Evolutionary conservation across 805 yeast species (phyloP), one percentile per base, ranked within the genome.

Genomic region (Torulaspora quercuum): DNA sequence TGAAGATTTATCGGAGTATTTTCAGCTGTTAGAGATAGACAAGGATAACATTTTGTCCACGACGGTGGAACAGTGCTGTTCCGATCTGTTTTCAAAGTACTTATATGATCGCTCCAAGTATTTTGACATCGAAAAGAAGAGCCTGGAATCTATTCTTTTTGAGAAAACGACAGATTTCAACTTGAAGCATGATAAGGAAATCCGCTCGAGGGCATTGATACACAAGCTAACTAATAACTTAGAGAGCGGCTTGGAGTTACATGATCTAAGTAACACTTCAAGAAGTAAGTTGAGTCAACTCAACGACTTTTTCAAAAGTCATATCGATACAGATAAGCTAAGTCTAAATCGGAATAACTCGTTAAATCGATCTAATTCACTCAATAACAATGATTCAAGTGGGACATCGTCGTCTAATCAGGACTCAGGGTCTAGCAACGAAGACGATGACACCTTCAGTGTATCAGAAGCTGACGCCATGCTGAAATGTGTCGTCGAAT

Each of bases 11-110:
- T 80, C 81, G 49, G 78, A 74, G 6, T 79, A 76, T 45, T 70
- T 85, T 37, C 59, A 55, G 19, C 56, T 73, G 9, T 76, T 73
- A 43, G 65, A 64, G 7, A 68, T 69, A 26, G 76, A 64, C 27
- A 53, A 52, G 29, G 63, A 65, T 23, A 70, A 65, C 28, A 21
- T 12, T 15, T 52, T 75, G 23, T 60, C 63, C 6, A 45, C 61
- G 5, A 72, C 80, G 3, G 63, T 90, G 23, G 95, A 89, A 46
- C 87, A 80, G 49, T 72, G 78, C 41, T 77, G 70, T 52, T 71
- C 74, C n/a, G 94, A 83, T 47, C 61, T 86, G 11, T 90, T 90
- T 57, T 69, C 76, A 12, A 80, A 81, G 31, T 83, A 78, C 53
- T 63, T 83, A 17, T 72, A 73, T 18, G 85, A 82, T 40, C 75